phyloP scores from a whole-genome alignment of 768 basidiomycete species.

The Gautieria morchelliformis region DNA sequence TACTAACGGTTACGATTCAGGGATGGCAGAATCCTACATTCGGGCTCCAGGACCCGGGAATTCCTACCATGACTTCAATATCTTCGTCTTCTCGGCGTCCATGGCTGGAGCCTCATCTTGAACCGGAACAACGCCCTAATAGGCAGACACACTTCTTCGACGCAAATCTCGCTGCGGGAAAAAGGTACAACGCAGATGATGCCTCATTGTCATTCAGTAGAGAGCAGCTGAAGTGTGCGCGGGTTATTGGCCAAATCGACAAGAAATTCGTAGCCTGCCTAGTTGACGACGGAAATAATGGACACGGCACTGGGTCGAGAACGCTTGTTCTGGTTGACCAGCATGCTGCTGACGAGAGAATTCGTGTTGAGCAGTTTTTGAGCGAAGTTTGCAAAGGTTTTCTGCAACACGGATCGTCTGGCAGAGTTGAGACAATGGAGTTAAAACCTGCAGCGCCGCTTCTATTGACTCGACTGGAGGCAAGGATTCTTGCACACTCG shows the following conservation, averaged over 20 bases:
- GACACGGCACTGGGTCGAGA: conserved; percentile 12
- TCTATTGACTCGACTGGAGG: conserved; percentile 60
- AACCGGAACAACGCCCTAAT: neutral
- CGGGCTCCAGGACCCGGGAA: conserved; percentile 34
- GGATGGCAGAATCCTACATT: conserved; percentile 33
- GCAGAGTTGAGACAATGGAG: conserved; percentile 29
- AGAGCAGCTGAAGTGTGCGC: conserved; percentile 44
- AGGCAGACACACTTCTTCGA: neutral
- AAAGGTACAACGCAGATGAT: neutral
- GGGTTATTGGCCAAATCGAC: conserved; percentile 79
- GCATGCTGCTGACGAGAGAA: conserved; percentile 95
- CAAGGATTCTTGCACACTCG: conserved; percentile 35
- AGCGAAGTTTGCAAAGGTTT: conserved; percentile 65
- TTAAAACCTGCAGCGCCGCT: conserved; percentile 49
- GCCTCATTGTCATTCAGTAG: conserved; percentile 28
- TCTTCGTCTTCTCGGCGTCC: neutral
- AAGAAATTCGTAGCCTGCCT: conserved; percentile 81
- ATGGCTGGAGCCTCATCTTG: neutral
- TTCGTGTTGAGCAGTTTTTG: conserved; percentile 81
- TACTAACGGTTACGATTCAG: conserved; percentile 5
- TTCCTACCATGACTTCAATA: conserved; percentile 25
- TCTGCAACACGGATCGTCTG: conserved; percentile 25
- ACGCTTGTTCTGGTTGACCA: conserved; percentile 83
- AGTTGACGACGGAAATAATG: conserved; percentile 23
- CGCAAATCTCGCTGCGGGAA: neutral